Conservation (phyloP, 257 asterid genomes). For the Primulina huaijiensis region DNA sequence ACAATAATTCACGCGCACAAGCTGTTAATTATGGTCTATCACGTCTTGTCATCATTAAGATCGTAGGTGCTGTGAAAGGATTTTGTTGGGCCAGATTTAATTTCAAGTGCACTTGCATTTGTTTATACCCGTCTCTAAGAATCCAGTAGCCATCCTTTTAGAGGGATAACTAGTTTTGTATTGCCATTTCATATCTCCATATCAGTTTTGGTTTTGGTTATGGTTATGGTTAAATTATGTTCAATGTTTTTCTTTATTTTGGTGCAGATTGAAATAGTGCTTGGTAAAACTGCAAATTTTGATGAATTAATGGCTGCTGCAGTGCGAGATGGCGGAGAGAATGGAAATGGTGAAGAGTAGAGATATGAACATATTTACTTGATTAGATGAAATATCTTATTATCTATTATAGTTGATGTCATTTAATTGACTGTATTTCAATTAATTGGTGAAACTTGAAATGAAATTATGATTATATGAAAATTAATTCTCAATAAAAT, state of each 20-base stretch:
- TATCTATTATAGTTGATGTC: no score
- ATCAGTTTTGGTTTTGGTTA: background rate
- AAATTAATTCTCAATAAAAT: no score
- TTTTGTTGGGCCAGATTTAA: no score
- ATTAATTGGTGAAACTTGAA: no score
- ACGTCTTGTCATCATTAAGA: background rate
- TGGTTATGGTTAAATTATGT: background rate
- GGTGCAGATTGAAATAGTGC: conserved; percentile 65
- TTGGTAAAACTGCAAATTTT: conserved; percentile 67
- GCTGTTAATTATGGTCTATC: background rate
- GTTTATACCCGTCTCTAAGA: background rate
- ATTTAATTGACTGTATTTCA: no score
- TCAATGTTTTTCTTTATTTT: background rate
- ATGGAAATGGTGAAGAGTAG: conserved; percentile 39
- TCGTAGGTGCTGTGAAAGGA: background rate
- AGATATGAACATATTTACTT: conserved; percentile 5
- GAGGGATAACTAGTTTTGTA: background rate
- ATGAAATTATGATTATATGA: no score
- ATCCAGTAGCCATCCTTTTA: background rate
- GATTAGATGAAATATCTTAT: no score
- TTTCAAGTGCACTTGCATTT: background rate
- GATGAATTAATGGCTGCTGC: conserved; percentile 61
- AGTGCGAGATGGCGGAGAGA: conserved; percentile 44
- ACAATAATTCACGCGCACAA: background rate
- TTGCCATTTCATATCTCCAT: background rate